phyloP scores from a whole-genome alignment of 257 asterid genomes.

The Catharanthus roseus region DNA sequence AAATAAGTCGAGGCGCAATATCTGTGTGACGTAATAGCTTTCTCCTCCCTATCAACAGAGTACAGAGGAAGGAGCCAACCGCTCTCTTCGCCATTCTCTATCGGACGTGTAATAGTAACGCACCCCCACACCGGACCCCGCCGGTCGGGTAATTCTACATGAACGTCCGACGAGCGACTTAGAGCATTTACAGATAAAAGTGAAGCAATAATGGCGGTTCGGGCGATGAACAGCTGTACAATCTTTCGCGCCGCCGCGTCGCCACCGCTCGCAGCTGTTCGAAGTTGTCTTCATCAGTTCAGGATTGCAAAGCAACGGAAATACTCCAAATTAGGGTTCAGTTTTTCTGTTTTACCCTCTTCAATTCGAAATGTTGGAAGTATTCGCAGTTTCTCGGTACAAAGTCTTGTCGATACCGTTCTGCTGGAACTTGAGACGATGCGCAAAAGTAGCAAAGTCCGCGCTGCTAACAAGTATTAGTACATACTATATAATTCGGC shows the following conservation, averaged over 20 bases:
- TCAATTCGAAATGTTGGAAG: conserved; percentile 21
- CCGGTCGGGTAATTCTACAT: background rate
- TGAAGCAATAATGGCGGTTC: conserved; percentile 52
- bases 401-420: conserved; percentile 50
- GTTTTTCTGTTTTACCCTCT: conserved; percentile 28
- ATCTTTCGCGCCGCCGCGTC: conserved; percentile 58
- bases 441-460: conserved; percentile 45
- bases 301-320: conserved; percentile 7
- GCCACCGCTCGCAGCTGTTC: conserved; percentile 43
- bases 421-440: conserved; percentile 46
- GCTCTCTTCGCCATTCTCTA: background rate
- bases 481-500: background rate
- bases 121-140: background rate
- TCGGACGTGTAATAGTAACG: background rate
- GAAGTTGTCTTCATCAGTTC: conserved; percentile 32
- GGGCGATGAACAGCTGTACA: conserved; percentile 58
- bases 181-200: background rate
- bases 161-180: background rate
- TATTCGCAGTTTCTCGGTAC: conserved; percentile 54
- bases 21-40: background rate
- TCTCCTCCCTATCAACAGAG: background rate
- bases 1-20: background rate
- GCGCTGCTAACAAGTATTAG: conserved; percentile 64
- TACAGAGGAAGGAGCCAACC: background rate
- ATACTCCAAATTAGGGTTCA: conserved; percentile 20